Evolutionary conservation across 345 rosid species (phyloP), one percentile per base, ranked within the genome.

Genomic region (Abelmoschus esculentus): DNA sequence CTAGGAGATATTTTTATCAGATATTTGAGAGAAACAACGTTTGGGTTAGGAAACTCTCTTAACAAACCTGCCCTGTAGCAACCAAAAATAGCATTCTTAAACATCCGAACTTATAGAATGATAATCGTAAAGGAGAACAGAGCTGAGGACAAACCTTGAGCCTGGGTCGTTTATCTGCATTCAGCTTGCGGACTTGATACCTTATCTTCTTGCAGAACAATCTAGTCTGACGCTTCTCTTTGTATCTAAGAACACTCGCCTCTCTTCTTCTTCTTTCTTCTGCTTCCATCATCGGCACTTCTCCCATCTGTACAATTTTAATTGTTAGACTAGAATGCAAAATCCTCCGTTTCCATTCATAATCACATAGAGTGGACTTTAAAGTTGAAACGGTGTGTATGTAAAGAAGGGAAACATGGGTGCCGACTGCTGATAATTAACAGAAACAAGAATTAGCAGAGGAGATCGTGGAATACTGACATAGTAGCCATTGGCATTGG

Each of bases 161-260:
- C 67, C 96, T 78, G 1, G 92, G 96, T 77, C 96, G 86, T 81
- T 86, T 83, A 72, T 87, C 93, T 26, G 92, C 91, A 79, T 87
- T 90, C 77, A 87, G 87, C 63, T 90, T 90, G 72, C 92, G 80
- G 46, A 87, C 90, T 79, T 88, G 86, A 68, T 90, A 90, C 67
- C 93, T 85, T 81, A 90, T 90, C 89, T 82, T 86, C 84, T 90
- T 88, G 52, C 87, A 86, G 83, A 90, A 88, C 75, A 88, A 78
- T 52, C 96, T 83, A 6, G 72, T 74, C 54, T 78, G 91, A 14
- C 90, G 80, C 76, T 90, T 88, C 86, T 88, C 96, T 79, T 80
- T 90, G 86, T 85, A 90, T 61, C 91, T 81, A 10, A 90, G 70
- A 18, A 86, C 93, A 80, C 96, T 85, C 15, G 96, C 92, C 82